Base-by-base conservation (phyloP, 176 grass and related monocot genomes). In the Phoenix roebelenii region DNA sequence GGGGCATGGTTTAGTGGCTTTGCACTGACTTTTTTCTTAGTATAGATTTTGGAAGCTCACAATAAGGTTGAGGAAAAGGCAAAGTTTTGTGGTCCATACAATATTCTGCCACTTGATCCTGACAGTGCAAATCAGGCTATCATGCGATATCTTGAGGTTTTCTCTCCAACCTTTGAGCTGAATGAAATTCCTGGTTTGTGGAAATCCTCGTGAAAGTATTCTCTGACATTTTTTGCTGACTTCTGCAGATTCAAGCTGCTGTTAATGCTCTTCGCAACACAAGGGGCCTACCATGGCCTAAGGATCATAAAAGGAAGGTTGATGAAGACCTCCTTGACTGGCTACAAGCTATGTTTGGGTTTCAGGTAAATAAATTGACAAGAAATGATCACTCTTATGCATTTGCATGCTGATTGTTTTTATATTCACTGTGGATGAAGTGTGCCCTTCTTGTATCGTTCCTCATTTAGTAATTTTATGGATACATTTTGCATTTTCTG, bases 261-360 rank as follows among this genome's bases (percentile, higher is more conserved):
- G 87, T 78, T 49, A 49, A 15, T 61, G 87, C 83, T 80, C 86
- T 97, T 77, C 80, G 83, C 30, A 91, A 91, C 65, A 97, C 74
- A 25, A 97, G 87, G 68, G 87, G 92, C 55, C 78, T 97, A 78
- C 87, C 86, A 67, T 82, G 82, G 73, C 81, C 78, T 3, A 91
- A 91, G 74, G 83, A 80, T 72, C 77, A 88, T 61, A 80, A 90
- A 52, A 65, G 72, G n/a, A 91, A 91, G 71, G 73, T 85, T 64
- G 90, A 88, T 2, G 87, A 82, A 63, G 92, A 97, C 66, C 68
- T 97, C 23, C 85, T 97, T 70, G 92, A 97, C 67, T 97, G 92
- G 92, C 87, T 97, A 51, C 92, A 97, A 80, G 65, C 75, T 59
- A 97, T 97, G 83, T 97, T 97, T 91, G 87, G 92, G 19, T 97